Base-by-base conservation (phyloP, 306 rosid genomes). In the Hippophae rhamnoides region DNA sequence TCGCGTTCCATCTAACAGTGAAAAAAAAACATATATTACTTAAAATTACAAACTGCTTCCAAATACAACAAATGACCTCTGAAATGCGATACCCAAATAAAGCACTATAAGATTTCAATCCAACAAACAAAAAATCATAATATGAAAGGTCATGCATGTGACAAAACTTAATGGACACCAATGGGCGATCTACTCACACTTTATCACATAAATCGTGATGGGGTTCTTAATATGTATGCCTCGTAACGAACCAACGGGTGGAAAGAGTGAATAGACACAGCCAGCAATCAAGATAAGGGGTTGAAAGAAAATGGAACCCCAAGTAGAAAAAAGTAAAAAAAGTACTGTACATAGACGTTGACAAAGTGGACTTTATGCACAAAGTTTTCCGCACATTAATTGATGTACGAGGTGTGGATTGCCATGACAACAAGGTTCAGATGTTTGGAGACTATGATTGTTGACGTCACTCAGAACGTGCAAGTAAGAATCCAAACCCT, bases 401-500 rank as follows among this genome's bases (percentile, higher is more conserved):
- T 31, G 5, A 31, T 31, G 38, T 31, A 31, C 38, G 38, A 31
- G 38, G 38, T 31, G 3, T 31, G 41, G 42, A 54, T 47, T 61
- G 68, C 72, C 75, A 57, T 56, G 41, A 52, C 49, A 38, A 74
- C 54, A 13, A n/a, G 69, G 58, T 58, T 52, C 63, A 43, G 56
- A 70, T 57, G 26, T 52, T 43, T 31, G 41, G 66, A 59, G 47
- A 66, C 77, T 42, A 50, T 8, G 62, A 62, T 46, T 23, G 40
- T 57, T 31, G 47, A 67, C 40, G 49, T 84, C 82, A 89, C 62
- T 93, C 99, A 7, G 95, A 61, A 38, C 97, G 95, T 55, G 96
- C 81, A 55, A 86, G 84, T 68, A 93, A 83, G 81, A 93, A 93
- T 52, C 85, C 95, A 26, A 93, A 93, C 52, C 99, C 99, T 0